These are phyloP conservation scores for Chamaecyparis obtusa DNA, from an alignment of 75 land plant species.

Conservation along the genomic window DNA sequence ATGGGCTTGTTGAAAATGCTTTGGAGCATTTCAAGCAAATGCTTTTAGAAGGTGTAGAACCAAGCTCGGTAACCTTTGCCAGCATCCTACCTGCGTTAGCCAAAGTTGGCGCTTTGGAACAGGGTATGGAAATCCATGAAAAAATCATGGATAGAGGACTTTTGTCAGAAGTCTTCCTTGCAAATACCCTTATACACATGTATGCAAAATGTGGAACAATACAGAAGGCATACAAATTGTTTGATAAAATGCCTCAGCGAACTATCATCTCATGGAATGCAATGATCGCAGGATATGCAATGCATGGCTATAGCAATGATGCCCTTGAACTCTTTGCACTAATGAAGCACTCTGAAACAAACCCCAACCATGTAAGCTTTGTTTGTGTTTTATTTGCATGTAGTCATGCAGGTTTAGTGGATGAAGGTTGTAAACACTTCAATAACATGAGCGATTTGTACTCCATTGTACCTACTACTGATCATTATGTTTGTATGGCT, in stretches of 20 bases:
- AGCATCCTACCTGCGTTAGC: conserved; percentile 20
- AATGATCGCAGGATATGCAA: neutral
- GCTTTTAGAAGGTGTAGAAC: neutral
- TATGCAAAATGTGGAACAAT: conserved; percentile 43
- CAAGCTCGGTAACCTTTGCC: conserved; percentile 16
- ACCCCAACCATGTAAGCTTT: conserved; percentile 53
- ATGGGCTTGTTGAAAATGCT: neutral
- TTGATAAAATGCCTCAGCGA: conserved; percentile 21
- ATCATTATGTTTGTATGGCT: too few relatives aligned
- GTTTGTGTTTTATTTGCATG: too few relatives aligned
- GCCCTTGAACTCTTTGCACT: conserved; percentile 60
- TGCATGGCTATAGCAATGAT: conserved; percentile 40
- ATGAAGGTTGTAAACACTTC: too few relatives aligned
- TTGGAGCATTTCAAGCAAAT: conserved; percentile 13
- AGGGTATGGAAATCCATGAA: conserved; percentile 16
- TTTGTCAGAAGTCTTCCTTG: conserved; percentile 11
- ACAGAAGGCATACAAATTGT: conserved; percentile 20
- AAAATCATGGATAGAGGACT: conserved; percentile 20
- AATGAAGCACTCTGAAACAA: conserved; percentile 50
- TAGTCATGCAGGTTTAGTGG: too few relatives aligned
- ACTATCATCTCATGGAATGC: conserved; percentile 51
- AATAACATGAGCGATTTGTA: too few relatives aligned
- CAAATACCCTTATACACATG: conserved; percentile 36
- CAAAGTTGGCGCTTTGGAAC: conserved; percentile 11
- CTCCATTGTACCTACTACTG: too few relatives aligned